Conservation (phyloP, 2,329 filamentous ascomycete species). For the Aspergillus sergii region DNA sequence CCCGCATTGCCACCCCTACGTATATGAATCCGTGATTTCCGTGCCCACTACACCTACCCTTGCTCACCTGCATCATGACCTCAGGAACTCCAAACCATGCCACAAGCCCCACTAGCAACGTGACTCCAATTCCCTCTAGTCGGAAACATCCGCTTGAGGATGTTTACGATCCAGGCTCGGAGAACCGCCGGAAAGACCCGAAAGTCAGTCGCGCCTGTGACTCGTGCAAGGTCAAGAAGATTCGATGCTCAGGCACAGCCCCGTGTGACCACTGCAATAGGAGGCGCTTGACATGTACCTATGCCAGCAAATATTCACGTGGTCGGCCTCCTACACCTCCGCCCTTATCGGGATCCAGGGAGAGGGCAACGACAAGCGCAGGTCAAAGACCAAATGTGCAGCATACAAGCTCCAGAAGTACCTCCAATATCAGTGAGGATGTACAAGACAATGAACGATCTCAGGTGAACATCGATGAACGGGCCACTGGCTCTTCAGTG, state of each 20-base stretch:
- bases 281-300: slow-evolving; percentile 13
- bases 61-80: not conserved
- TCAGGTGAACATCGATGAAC: not conserved
- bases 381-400: not conserved
- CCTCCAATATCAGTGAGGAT: not conserved
- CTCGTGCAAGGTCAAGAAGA: slow-evolving; percentile 48
- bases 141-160: not conserved
- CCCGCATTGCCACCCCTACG: not conserved
- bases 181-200: slow-evolving; percentile 23
- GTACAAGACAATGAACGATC: not conserved
- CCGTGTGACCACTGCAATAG: slow-evolving; percentile 41
- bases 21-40: not conserved
- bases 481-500: not conserved
- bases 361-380: not conserved
- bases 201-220: slow-evolving; percentile 24
- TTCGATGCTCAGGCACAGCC: slow-evolving; percentile 58
- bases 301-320: slow-evolving; percentile 16
- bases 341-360: not conserved
- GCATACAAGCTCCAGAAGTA: not conserved
- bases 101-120: not conserved
- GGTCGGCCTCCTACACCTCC: slow-evolving; percentile 18
- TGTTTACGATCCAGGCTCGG: not conserved
- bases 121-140: not conserved
- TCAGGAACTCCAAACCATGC: not conserved
- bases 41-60: not conserved